Conservation (phyloP, 345 rosid genomes). For the Citrus unshiu region DNA sequence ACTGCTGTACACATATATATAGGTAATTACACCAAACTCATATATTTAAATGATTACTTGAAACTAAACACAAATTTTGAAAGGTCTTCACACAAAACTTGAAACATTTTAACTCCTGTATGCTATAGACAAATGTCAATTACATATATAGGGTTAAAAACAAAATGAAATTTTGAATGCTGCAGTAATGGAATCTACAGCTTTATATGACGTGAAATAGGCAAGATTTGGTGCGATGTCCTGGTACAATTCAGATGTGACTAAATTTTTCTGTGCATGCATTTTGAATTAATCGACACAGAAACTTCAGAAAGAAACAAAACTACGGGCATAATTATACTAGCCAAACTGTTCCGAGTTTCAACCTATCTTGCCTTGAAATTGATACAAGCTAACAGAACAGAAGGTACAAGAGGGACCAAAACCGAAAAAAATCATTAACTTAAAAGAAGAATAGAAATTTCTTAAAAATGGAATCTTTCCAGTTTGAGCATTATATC, state of each 20-base stretch:
- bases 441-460: constrained; percentile 1
- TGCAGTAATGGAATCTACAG: background rate
- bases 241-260: background rate
- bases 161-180: background rate
- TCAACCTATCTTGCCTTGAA: background rate
- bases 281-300: background rate
- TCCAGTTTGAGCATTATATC: background rate
- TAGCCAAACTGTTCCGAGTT: constrained; percentile 10
- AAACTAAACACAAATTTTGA: no score
- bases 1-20: no score
- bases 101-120: no score
- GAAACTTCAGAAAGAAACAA: background rate
- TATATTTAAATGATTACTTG: no score
- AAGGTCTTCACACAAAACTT: no score
- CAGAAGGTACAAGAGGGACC: background rate
- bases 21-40: background rate
- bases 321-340: background rate
- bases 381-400: constrained; percentile 10
- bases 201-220: background rate
- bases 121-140: no score
- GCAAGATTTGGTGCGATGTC: constrained; percentile 6
- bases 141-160: background rate
- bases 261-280: constrained; percentile 1
- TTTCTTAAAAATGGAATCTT: constrained; percentile 3
- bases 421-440: constrained; percentile 3